These are phyloP conservation scores for Sindora glabra DNA, from an alignment of 306 rosid species.

Conservation along the genomic window DNA sequence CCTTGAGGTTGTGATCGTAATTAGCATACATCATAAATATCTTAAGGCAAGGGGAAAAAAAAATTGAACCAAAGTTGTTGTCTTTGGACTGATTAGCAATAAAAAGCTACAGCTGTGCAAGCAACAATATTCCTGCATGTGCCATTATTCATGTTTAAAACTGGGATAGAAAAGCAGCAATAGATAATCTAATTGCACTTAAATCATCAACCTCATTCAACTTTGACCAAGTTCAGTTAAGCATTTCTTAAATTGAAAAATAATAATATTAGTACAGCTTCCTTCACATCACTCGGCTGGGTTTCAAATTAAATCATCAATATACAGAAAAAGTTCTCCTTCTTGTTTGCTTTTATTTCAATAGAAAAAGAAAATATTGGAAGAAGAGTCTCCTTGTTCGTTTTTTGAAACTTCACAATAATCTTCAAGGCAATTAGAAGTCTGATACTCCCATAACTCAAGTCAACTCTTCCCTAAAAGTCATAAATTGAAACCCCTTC, in stretches of 20 bases:
- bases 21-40: not conserved
- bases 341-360: too few relatives aligned
- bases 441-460: too few relatives aligned
- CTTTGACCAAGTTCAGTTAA: not conserved
- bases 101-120: not conserved
- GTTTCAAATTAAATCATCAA: not conserved
- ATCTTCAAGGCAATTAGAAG: too few relatives aligned
- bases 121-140: not conserved
- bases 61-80: too few relatives aligned
- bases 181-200: not conserved
- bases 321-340: too few relatives aligned
- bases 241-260: not conserved
- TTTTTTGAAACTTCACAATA: not conserved
- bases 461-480: too few relatives aligned
- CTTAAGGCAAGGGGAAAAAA: too few relatives aligned
- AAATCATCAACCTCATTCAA: not conserved
- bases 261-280: not conserved
- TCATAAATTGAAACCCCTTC: too few relatives aligned
- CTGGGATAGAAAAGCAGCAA: not conserved
- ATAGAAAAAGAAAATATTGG: too few relatives aligned
- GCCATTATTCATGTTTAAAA: not conserved
- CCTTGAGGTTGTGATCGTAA: not conserved
- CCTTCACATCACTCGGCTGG: not conserved
- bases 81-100: too few relatives aligned
- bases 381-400: not conserved